Conservation (phyloP, 1,284 basidiomycete species). For the Microbotryum silenes-acaulis region DNA sequence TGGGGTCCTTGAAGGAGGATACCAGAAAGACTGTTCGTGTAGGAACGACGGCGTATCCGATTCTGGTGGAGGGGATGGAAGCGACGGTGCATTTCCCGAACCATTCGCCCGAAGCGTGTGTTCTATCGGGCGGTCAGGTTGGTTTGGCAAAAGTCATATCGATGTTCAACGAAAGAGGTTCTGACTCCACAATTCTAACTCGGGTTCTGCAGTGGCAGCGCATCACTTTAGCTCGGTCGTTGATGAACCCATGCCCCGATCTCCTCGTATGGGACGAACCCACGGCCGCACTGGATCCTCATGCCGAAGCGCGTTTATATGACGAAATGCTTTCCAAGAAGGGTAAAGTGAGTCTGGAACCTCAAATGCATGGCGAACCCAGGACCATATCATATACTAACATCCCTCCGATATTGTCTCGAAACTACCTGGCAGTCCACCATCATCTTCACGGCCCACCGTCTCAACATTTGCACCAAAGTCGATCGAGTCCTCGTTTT, state of each 20-base stretch:
- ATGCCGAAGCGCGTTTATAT: slow-evolving; percentile 4
- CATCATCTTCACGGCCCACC: slow-evolving; percentile 6
- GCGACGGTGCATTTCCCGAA: slow-evolving; percentile 1
- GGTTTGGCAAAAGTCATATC: background rate
- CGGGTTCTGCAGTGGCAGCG: slow-evolving; percentile 8
- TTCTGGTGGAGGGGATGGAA: slow-evolving; percentile 1
- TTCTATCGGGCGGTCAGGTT: slow-evolving; percentile 8
- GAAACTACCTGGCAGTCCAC: background rate
- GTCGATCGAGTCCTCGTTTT: slow-evolving; percentile 8
- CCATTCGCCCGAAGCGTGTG: background rate
- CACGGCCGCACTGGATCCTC: slow-evolving; percentile 2
- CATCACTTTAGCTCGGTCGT: background rate
- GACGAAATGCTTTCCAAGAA: background rate
- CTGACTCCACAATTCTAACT: background rate
- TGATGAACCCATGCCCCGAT: background rate
- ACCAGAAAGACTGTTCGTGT: background rate
- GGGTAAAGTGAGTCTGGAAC: background rate
- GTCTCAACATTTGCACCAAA: background rate
- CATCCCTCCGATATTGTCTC: too few species aligned
- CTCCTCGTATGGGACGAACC: slow-evolving; percentile 11
- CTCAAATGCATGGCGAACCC: background rate
- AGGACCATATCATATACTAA: background rate
- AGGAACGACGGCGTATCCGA: background rate
- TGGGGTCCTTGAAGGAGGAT: background rate
- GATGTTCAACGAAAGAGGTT: too few species aligned